Evolutionary conservation across 2,329 filamentous ascomycete genomes (phyloP).

Genomic region (Lachnellula cervina): DNA sequence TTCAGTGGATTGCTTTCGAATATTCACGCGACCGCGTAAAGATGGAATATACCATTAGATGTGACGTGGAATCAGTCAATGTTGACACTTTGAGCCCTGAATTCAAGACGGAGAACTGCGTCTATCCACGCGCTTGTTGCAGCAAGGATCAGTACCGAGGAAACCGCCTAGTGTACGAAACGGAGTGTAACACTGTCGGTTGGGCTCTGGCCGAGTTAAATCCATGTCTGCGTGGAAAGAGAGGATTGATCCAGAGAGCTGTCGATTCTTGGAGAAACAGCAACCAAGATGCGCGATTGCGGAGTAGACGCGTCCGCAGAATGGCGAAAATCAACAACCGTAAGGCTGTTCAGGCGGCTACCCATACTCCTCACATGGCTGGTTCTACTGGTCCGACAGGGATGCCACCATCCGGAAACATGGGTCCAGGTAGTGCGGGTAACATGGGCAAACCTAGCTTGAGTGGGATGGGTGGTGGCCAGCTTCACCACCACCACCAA

Average conservation of each 20-base stretch:
- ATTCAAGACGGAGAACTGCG: slow-evolving; percentile 97
- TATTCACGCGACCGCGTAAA: slow-evolving; percentile 96
- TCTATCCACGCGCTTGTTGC: slow-evolving; percentile 93
- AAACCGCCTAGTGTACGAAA: slow-evolving; percentile 93
- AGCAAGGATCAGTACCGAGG: slow-evolving; percentile 94
- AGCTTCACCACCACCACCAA: slow-evolving; percentile 65
- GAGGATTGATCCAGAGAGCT: slow-evolving; percentile 91
- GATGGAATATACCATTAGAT: slow-evolving; percentile 99
- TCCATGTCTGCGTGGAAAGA: slow-evolving; percentile 82
- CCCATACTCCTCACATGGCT: slow-evolving; percentile 57
- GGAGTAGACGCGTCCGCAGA: slow-evolving; percentile 85
- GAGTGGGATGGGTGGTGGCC: slow-evolving; percentile 58
- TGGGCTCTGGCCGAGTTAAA: slow-evolving; percentile 96
- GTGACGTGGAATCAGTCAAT: slow-evolving; percentile 94
- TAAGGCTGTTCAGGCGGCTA: slow-evolving; percentile 60
- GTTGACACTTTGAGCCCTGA: slow-evolving; percentile 79
- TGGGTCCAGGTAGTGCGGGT: slow-evolving; percentile 50
- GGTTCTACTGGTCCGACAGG: slow-evolving; percentile 61
- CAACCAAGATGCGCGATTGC: slow-evolving; percentile 88
- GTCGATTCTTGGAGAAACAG: slow-evolving; percentile 99
- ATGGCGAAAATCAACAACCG: slow-evolving; percentile 95
- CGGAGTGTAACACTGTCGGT: slow-evolving; percentile 99
- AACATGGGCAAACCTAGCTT: slow-evolving; percentile 63
- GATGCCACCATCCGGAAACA: slow-evolving; percentile 57
- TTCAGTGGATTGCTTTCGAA: slow-evolving; percentile 98